These are phyloP conservation scores for Fusarium globosum DNA, from an alignment of 2,329 filamentous ascomycete genomes.

Conservation along the genomic window DNA sequence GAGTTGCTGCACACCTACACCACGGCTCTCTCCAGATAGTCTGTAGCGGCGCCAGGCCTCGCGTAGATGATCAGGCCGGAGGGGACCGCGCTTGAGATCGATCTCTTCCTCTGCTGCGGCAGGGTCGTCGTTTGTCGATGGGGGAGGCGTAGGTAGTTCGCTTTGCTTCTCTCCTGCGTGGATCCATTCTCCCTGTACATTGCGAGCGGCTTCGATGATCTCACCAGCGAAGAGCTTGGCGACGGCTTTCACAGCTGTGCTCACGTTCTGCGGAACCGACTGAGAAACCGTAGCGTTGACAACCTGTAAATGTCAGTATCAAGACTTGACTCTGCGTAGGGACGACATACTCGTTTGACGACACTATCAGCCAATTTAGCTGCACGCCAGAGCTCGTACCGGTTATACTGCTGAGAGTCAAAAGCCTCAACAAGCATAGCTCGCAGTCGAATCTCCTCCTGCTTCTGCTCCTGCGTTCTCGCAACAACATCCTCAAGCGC, in stretches of 20 bases:
- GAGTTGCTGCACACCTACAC: constrained; percentile 67
- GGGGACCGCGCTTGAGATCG: constrained; percentile 61
- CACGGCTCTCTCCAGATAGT: constrained; percentile 69
- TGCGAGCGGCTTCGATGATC: constrained; percentile 76
- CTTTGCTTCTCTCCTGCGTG: constrained; percentile 68
- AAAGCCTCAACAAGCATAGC: constrained; percentile 74
- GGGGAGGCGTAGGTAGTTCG: constrained; percentile 59
- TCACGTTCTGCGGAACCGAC: constrained; percentile 78
- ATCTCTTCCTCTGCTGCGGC: constrained; percentile 43
- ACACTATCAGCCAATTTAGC: constrained; percentile 75
- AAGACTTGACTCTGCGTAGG: background rate
- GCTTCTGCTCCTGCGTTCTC: constrained; percentile 74
- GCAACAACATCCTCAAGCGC: constrained; percentile 68
- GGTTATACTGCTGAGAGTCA: constrained; percentile 72
- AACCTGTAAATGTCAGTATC: constrained; percentile 58
- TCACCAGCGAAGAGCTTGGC: constrained; percentile 83
- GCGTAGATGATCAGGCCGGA: constrained; percentile 79
- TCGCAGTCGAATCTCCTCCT: constrained; percentile 67
- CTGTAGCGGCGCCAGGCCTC: constrained; percentile 79
- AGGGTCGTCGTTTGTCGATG: constrained; percentile 48
- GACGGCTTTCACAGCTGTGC: constrained; percentile 79
- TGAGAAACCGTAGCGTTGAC: constrained; percentile 86
- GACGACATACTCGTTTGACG: constrained; percentile 69
- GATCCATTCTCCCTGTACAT: constrained; percentile 78
- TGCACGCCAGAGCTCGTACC: constrained; percentile 77